Conservation (phyloP, 176 grass and related monocot species). For the Oryza glumipatula region DNA sequence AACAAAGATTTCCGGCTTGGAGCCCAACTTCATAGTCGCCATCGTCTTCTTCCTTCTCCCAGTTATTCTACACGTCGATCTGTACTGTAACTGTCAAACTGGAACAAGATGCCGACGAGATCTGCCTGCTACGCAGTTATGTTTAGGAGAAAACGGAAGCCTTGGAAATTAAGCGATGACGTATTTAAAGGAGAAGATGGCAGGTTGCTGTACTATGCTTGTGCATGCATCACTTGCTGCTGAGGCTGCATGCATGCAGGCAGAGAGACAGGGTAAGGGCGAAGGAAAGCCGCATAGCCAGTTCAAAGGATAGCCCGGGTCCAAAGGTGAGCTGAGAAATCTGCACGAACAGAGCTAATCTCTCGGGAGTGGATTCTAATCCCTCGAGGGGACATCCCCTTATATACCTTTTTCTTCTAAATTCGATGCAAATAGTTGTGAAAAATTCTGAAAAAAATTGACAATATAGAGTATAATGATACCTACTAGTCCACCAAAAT, state of each 20-base stretch:
- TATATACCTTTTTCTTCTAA: no score
- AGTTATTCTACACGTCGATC: background rate
- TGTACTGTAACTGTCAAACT: background rate
- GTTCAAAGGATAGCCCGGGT: slow-evolving; percentile 49
- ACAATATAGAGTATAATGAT: no score
- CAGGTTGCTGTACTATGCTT: background rate
- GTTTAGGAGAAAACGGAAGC: slow-evolving; percentile 35
- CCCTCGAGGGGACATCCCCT: no score
- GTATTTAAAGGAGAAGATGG: slow-evolving; percentile 10
- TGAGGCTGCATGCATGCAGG: background rate
- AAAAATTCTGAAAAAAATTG: no score
- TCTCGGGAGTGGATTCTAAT: no score
- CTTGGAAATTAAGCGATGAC: background rate
- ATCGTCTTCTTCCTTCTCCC: slow-evolving; percentile 21
- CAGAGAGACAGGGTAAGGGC: background rate
- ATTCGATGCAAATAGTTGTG: no score
- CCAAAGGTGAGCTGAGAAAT: slow-evolving; percentile 29
- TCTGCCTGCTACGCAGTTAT: background rate
- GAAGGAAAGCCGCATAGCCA: background rate
- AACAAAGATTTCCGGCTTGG: slow-evolving; percentile 66
- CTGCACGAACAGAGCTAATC: background rate
- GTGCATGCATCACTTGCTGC: slow-evolving; percentile 13
- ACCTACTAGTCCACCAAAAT: no score
- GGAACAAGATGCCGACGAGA: background rate
- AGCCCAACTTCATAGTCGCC: slow-evolving; percentile 71